Evolutionary conservation across 106 monocot species (phyloP), one percentile per base, ranked within the genome.

Genomic region (Acanthochlamys bracteata): DNA sequence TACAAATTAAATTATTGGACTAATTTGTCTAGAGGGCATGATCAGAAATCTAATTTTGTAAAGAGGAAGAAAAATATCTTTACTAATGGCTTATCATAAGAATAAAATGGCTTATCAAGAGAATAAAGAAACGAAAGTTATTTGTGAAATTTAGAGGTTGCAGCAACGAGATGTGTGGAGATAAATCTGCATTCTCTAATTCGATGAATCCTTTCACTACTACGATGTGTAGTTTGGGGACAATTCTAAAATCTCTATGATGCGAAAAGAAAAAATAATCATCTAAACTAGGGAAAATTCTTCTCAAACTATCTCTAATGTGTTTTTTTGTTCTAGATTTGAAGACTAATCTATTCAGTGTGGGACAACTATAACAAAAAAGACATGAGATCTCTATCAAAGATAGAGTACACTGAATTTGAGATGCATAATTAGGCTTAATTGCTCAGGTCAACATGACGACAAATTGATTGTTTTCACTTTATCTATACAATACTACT

Each of bases 201-300:
- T 78, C 40, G 68, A 78, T 23, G 72, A 78, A 58, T 56, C 61
- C 16, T 78, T 68, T n/a, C n/a, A n/a, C 10, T 40, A 0, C n/a
- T 52, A 21, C 14, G 57, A 15, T 69, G 45, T 78, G 4, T 72
- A 39, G 26, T 73, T 78, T 69, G 47, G 73, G 63, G 64, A 73
- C 49, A 67, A 68, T 43, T 68, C 58, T n/a, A 68, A 10, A 25
- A 39, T 68, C 11, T 49, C 47, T 40, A 39, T 78, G 43, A 78
- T 68, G 42, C 56, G 53, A 6, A 60, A 14, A 33, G 60, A 17
- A 0, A 26, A 27, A 3, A 27, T 60, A 4, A 25, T 7, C 17
- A 53, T 67, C 16, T 6, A 33, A n/a, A 17, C 20, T n/a, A 54
- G 39, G 23, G 27, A 55, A 3, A 33, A 55, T 27, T 67, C 26